These are phyloP conservation scores for Xylariaceae sp. DNA, from an alignment of 2,329 filamentous ascomycete species.

Conservation along the genomic window DNA sequence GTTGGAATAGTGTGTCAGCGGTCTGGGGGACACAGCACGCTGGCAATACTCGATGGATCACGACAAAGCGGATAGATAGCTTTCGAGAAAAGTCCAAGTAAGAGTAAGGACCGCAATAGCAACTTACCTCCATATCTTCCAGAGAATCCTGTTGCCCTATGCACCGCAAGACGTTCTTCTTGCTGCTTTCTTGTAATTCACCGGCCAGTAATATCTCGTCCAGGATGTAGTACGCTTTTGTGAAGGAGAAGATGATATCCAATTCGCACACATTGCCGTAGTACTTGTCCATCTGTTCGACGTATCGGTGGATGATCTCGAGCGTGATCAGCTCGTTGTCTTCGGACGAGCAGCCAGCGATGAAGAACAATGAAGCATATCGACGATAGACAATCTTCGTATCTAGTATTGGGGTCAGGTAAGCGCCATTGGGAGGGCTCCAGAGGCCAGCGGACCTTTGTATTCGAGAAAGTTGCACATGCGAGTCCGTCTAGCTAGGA, in stretches of 20 bases:
- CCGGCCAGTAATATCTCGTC: constrained; percentile 93
- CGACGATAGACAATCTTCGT: constrained; percentile 98
- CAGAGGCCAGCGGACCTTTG: constrained; percentile 63
- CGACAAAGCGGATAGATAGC: constrained; percentile 5
- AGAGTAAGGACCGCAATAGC: neutral
- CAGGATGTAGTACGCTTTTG: constrained; percentile 98
- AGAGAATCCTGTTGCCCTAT: constrained; percentile 97
- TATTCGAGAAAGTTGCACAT: constrained; percentile 99
- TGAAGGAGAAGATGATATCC: constrained; percentile 99
- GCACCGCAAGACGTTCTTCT: constrained; percentile 95
- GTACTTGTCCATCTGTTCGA: constrained; percentile 99
- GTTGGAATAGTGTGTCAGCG: constrained; percentile 46
- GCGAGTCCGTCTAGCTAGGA: constrained; percentile 88
- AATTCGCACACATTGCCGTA: constrained; percentile 99
- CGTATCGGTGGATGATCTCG: constrained; percentile 97
- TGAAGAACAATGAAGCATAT: constrained; percentile 99
- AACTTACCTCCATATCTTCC: constrained; percentile 97
- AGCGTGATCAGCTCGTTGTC: constrained; percentile 98
- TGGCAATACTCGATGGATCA: constrained; percentile 5
- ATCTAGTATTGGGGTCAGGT: constrained; percentile 54
- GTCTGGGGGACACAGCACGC: constrained; percentile 24
- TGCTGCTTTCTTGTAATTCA: constrained; percentile 97
- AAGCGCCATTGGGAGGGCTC: constrained; percentile 1
- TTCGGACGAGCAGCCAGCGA: constrained; percentile 91
- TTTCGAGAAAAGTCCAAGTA: neutral